Conservation (phyloP, 495 filamentous ascomycete genomes). For the Beverwykella pulmonaria region DNA sequence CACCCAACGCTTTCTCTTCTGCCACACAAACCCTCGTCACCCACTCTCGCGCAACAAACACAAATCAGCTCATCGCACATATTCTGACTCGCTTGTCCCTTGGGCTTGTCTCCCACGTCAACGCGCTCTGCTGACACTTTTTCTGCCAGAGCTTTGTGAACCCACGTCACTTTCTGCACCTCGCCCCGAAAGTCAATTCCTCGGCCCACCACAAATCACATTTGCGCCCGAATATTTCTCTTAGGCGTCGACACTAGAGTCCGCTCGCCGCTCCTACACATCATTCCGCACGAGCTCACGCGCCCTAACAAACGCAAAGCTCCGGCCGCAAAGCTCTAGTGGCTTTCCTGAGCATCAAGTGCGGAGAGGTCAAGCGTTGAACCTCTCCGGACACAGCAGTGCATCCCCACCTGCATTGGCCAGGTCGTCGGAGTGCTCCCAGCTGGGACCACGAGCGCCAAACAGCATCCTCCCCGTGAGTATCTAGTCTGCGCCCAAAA, state of each 20-base stretch:
- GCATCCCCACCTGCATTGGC: conserved; percentile 27
- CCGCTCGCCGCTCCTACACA: background rate
- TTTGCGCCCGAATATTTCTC: background rate
- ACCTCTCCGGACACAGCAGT: conserved; percentile 39
- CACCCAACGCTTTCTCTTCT: background rate
- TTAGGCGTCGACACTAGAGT: background rate
- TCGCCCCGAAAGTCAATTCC: background rate
- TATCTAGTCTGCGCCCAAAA: background rate
- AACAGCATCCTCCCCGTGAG: background rate
- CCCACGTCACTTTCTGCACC: background rate
- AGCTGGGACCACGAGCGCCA: conserved; percentile 25
- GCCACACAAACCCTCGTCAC: background rate
- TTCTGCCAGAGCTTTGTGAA: background rate
- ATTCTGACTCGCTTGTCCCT: background rate
- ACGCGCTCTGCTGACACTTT: background rate
- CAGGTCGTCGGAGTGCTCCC: conserved; percentile 31
- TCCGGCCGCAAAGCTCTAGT: background rate
- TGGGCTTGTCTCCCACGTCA: background rate
- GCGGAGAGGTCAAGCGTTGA: conserved; percentile 38
- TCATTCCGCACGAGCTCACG: background rate
- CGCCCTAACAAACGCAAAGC: background rate
- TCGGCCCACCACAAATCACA: background rate
- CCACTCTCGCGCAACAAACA: background rate
- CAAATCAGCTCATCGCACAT: background rate
- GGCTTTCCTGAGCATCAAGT: conserved; percentile 8